Percentiles rank a stretch among this genome's conserved stretches.
Evolutionary conservation across 2,329 filamentous ascomycete genomes (phyloP).

Genomic region (Exophiala aquamarina): DNA sequence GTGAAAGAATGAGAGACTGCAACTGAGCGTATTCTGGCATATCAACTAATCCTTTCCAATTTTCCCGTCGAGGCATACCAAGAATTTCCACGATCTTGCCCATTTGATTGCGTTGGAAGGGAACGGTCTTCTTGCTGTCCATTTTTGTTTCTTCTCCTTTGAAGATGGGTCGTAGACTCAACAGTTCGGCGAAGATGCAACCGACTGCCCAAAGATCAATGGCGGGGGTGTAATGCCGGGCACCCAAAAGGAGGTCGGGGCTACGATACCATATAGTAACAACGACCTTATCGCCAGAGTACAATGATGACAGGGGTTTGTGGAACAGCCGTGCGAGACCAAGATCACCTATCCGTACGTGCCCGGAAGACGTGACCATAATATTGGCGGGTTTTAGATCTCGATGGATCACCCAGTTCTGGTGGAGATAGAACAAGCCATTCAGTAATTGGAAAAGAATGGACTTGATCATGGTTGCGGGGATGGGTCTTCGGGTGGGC

Average conservation of each 20-base stretch:
- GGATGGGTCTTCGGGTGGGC: conserved; percentile 82
- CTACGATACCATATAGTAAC: conserved; percentile 99
- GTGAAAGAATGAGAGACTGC: conserved; percentile 46
- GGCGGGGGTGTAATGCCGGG: conserved; percentile 93
- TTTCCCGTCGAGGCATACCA: conserved; percentile 82
- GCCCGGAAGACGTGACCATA: conserved; percentile 88
- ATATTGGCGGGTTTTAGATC: conserved; percentile 98
- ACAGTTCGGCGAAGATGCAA: conserved; percentile 93
- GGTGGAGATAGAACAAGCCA: conserved; percentile 90
- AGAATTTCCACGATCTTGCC: conserved; percentile 97
- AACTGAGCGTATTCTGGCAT: conserved; percentile 88
- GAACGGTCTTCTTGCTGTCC: conserved; percentile 96
- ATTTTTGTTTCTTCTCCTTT: conserved; percentile 99
- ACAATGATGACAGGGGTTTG: conserved; percentile 88
- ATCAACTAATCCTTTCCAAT: conserved; percentile 78
- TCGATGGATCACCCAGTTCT: conserved; percentile 94
- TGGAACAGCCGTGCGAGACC: conserved; percentile 90
- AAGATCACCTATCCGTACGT: conserved; percentile 92
- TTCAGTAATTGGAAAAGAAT: conserved; percentile 96
- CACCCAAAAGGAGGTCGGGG: conserved; percentile 87
- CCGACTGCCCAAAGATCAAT: conserved; percentile 98
- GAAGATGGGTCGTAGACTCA: conserved; percentile 90
- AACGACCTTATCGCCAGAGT: conserved; percentile 94
- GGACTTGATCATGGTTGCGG: conserved; percentile 82
- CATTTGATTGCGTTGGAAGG: conserved; percentile 98